Evolutionary conservation across 495 filamentous ascomycete genomes (phyloP), one percentile per base, ranked within the genome.

Genomic region (Stereocaulon alpinum): DNA sequence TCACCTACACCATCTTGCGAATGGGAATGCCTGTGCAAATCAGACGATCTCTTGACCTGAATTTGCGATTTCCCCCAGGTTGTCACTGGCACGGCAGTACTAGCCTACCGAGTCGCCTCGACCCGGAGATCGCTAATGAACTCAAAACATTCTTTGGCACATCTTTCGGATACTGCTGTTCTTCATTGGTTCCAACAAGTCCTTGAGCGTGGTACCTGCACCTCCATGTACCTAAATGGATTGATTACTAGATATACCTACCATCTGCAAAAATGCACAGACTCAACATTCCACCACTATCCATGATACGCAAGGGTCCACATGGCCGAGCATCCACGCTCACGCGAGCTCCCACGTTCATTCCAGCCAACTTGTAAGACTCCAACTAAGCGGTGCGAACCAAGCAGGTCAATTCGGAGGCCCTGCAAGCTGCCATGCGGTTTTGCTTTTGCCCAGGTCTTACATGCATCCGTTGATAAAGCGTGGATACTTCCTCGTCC

Each of bases 31-130:
- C 49, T 27, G 17, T 52, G 34, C 32, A 52, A 29, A 18, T 27
- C 49, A 37, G 11, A 34, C 30, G 3, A 11, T 18, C 30, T 18
- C 17, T 29, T 18, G n/a, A 10, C 4, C 30, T 52, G 29, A 9
- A 17, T 34, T 52, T 30, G 49, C 29, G 49, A 52, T 20, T n/a
- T 11, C 30, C 6, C 49, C 6, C 49, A 52, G 30, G 29, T 34
- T 20, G 30, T 52, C 49, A 52, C 49, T 52, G 49, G 49, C 27
- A 52, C 49, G 49, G 49, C 49, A 52, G 49, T 52, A 18, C 30
- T 37, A 37, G 27, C 15, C 24, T 50, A 30, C 47, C 47, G 27
- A 50, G 47, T 50, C 47, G 47, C 47, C 47, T 50, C 47, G 47
- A 29, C 11, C 47, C 47, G 47, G 17, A 27, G 11, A n/a, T 50